These are phyloP conservation scores for Moesziomyces sp. DNA, from an alignment of 1,284 basidiomycete species.

Conservation along the genomic window DNA sequence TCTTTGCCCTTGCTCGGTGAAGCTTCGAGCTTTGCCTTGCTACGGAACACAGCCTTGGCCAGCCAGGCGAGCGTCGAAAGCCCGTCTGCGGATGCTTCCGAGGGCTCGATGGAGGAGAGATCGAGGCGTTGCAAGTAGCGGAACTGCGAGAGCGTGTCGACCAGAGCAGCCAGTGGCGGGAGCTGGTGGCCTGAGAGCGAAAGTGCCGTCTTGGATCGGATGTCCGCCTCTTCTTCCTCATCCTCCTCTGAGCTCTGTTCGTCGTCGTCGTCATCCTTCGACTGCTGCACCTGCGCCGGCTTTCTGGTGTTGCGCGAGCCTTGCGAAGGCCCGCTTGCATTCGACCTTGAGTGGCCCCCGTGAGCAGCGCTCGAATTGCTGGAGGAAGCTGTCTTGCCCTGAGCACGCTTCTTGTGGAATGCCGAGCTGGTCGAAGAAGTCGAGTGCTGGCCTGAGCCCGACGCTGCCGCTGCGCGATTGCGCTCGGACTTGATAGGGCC, in stretches of 20 bases:
- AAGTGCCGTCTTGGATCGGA: conserved; percentile 43
- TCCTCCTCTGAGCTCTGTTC: neutral
- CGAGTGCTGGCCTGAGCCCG: conserved; percentile 1
- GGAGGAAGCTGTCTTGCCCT: conserved; percentile 8
- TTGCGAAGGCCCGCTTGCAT: neutral
- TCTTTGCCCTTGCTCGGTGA: conserved; percentile 22
- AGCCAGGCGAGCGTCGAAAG: conserved; percentile 51
- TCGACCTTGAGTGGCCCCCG: too few species aligned
- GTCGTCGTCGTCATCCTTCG: neutral
- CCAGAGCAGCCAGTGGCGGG: conserved; percentile 44
- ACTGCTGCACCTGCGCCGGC: neutral
- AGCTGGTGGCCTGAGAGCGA: conserved; percentile 53
- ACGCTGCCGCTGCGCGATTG: conserved; percentile 27
- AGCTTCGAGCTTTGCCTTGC: conserved; percentile 10
- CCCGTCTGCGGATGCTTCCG: conserved; percentile 41
- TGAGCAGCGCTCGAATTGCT: neutral
- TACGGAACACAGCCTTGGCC: conserved; percentile 49
- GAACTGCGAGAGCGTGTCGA: conserved; percentile 58
- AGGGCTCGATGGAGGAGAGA: conserved; percentile 52
- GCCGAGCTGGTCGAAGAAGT: conserved; percentile 31
- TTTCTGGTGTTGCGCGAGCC: too few species aligned
- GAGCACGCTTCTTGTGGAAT: conserved; percentile 38
- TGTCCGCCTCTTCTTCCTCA: conserved; percentile 8
- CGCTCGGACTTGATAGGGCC: conserved; percentile 43
- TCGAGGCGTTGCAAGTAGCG: conserved; percentile 55